Conservation (phyloP, 129 eudicot genomes). For the Escallonia herrerae region DNA sequence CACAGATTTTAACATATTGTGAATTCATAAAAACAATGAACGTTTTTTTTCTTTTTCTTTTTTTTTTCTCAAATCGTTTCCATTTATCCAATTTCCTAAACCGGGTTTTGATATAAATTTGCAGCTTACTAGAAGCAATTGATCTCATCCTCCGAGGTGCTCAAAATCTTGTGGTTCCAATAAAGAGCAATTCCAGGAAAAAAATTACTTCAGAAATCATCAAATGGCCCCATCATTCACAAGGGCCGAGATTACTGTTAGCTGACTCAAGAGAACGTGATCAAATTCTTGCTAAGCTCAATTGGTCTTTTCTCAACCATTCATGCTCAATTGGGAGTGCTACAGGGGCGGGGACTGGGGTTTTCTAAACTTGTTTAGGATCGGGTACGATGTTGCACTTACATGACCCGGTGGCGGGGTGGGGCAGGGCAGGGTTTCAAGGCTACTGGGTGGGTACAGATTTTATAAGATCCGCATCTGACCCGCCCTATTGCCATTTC, state of each 20-base stretch:
- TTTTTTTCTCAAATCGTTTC: neutral
- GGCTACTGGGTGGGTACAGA: too few species aligned
- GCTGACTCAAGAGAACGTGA: constrained; percentile 75
- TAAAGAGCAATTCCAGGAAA: constrained; percentile 29
- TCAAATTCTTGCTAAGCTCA: constrained; percentile 61
- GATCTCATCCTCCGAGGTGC: constrained; percentile 68
- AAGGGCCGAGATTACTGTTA: constrained; percentile 63
- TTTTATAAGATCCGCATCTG: too few species aligned
- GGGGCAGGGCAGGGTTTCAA: too few species aligned
- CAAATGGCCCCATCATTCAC: constrained; percentile 35
- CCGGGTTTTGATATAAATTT: neutral
- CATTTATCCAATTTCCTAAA: neutral
- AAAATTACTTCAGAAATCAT: constrained; percentile 17
- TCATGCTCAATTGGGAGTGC: constrained; percentile 12
- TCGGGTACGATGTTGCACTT: too few species aligned
- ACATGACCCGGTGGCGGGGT: too few species aligned
- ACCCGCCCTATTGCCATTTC: too few species aligned
- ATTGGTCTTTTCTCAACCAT: constrained; percentile 63
- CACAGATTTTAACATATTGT: neutral
- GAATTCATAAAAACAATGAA: neutral
- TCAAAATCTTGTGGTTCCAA: constrained; percentile 78
- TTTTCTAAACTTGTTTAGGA: too few species aligned
- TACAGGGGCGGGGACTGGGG: too few species aligned
- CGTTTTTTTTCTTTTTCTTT: neutral
- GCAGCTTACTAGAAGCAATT: constrained; percentile 78